These are phyloP conservation scores for Cephaloascus fragrans DNA, from an alignment of 805 yeast genomes.

Conservation along the genomic window DNA sequence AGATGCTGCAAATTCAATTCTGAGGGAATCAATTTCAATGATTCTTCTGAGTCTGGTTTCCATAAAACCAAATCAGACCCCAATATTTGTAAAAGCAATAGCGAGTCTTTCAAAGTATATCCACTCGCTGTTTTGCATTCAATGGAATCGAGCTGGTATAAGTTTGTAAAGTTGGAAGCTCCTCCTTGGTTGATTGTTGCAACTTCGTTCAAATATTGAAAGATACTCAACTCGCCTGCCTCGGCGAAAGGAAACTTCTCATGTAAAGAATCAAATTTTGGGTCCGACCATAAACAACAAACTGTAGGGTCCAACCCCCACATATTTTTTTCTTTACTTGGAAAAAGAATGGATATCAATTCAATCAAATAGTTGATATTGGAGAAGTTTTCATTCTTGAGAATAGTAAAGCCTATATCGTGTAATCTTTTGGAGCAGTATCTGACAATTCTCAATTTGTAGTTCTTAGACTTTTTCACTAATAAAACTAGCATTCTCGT, in stretches of 20 bases:
- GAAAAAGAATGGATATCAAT: neutral
- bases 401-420: neutral
- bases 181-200: neutral
- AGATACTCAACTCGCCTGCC: neutral
- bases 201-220: neutral
- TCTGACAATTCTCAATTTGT: neutral
- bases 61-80: neutral
- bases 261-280: neutral
- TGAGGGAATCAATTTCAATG: neutral
- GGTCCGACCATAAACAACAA: neutral
- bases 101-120: neutral
- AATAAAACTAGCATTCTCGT: neutral
- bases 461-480: neutral
- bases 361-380: slow-evolving; percentile 3
- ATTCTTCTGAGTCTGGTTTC: neutral
- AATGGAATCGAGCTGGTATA: neutral
- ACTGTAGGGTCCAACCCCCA: neutral
- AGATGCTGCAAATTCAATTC: neutral
- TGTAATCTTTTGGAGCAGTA: neutral
- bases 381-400: slow-evolving; percentile 3
- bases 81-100: neutral
- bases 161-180: neutral
- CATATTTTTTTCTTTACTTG: neutral
- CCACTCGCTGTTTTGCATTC: neutral
- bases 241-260: neutral